Conservation (phyloP, 2,329 filamentous ascomycete genomes). For the Catunica adiposa region DNA sequence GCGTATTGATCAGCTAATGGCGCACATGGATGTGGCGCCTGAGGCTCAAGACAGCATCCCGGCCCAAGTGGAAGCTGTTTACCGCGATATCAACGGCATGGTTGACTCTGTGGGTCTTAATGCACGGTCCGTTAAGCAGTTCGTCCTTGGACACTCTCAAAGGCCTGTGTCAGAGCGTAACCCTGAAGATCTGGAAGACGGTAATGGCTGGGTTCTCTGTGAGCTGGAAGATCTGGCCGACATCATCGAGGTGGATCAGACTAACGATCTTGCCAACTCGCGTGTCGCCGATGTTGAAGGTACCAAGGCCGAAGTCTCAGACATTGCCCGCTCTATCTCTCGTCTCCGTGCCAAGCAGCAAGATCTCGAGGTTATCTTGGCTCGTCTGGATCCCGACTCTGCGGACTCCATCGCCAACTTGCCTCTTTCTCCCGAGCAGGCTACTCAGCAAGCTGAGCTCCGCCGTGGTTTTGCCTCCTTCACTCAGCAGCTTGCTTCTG, state of each 20-base stretch:
- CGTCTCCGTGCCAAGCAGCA: slow-evolving; percentile 60
- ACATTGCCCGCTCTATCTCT: slow-evolving; percentile 52
- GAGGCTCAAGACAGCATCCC: slow-evolving; percentile 41
- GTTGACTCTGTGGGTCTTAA: slow-evolving; percentile 85
- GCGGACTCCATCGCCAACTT: slow-evolving; percentile 47
- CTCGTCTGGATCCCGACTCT: slow-evolving; percentile 51
- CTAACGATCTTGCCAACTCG: slow-evolving; percentile 47
- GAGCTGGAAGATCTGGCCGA: slow-evolving; percentile 55
- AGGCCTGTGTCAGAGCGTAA: slow-evolving; percentile 34
- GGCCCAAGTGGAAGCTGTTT: slow-evolving; percentile 49
- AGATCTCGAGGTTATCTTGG: slow-evolving; percentile 59
- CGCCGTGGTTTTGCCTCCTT: slow-evolving; percentile 59
- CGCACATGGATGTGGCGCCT: slow-evolving; percentile 37
- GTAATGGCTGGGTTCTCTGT: slow-evolving; percentile 54
- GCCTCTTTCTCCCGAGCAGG: slow-evolving; percentile 70
- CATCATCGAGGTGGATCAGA: slow-evolving; percentile 48
- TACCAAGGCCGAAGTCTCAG: slow-evolving; percentile 51
- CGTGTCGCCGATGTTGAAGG: slow-evolving; percentile 50
- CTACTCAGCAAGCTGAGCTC: slow-evolving; percentile 68
- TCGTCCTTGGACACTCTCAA: slow-evolving; percentile 50
- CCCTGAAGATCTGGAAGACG: slow-evolving; percentile 48
- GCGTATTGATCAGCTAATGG: slow-evolving; percentile 51
- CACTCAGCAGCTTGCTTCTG: slow-evolving; percentile 55
- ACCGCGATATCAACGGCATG: slow-evolving; percentile 81
- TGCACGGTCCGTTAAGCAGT: slow-evolving; percentile 45